Percentiles rank a stretch among this genome's conserved stretches.
Conservation (phyloP, 2,329 filamentous ascomycete species). For the Penicillium sp. region DNA sequence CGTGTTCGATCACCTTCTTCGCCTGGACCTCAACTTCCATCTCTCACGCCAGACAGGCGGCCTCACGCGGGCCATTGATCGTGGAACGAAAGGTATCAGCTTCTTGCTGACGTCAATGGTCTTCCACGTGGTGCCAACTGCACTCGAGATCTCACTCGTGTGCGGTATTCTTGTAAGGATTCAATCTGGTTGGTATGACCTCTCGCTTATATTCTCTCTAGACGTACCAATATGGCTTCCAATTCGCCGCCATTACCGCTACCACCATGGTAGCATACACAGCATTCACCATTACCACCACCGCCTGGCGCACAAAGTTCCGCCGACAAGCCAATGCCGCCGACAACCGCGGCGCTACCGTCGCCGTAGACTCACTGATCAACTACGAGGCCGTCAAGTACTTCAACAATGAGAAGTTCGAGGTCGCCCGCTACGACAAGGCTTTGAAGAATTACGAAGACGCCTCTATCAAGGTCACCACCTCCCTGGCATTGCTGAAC, state of each 20-base stretch:
- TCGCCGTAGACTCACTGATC: slow-evolving; percentile 94
- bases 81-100: slow-evolving; percentile 97
- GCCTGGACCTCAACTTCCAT: slow-evolving; percentile 90
- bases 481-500: slow-evolving; percentile 89
- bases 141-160: slow-evolving; percentile 90
- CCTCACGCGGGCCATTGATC: slow-evolving; percentile 88
- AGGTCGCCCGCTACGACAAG: slow-evolving; percentile 86
- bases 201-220: slow-evolving; percentile 22
- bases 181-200: not conserved
- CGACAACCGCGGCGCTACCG: slow-evolving; percentile 92
- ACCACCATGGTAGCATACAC: slow-evolving; percentile 92
- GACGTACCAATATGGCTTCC: slow-evolving; percentile 91
- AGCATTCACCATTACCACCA: slow-evolving; percentile 96
- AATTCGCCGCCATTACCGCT: slow-evolving; percentile 89
- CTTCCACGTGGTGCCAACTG: slow-evolving; percentile 92
- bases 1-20: slow-evolving; percentile 87
- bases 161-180: slow-evolving; percentile 76
- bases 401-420: slow-evolving; percentile 98
- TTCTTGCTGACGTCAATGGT: slow-evolving; percentile 98
- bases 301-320: slow-evolving; percentile 96
- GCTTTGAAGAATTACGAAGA: slow-evolving; percentile 85
- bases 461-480: slow-evolving; percentile 95
- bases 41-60: slow-evolving; percentile 93
- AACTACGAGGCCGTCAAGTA: slow-evolving; percentile 99
- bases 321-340: slow-evolving; percentile 92